Conservation (phyloP, 2,329 filamentous ascomycete genomes). For the Dactylellina leptospora region DNA sequence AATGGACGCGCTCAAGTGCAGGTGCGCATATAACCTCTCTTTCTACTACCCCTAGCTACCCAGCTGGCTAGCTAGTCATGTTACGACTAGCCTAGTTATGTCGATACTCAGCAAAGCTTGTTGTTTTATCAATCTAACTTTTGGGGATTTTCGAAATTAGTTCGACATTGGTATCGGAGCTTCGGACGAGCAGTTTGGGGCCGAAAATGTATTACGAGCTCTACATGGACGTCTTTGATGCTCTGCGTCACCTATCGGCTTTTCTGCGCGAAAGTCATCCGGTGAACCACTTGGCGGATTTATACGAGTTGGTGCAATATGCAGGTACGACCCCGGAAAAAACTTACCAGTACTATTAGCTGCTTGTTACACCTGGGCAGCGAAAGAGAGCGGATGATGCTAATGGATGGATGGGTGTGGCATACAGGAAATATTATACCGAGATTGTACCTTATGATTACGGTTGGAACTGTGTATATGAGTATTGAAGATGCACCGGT, state of each 20-base stretch:
- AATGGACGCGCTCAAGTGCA: slow-evolving; percentile 99
- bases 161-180: slow-evolving; percentile 96
- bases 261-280: slow-evolving; percentile 98
- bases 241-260: slow-evolving; percentile 91
- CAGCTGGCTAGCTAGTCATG: not conserved
- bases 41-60: not conserved
- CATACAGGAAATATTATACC: slow-evolving; percentile 94
- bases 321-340: slow-evolving; percentile 55
- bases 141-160: slow-evolving; percentile 65
- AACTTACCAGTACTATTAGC: too few relatives aligned
- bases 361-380: not conserved
- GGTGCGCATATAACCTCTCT: slow-evolving; percentile 74
- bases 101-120: not conserved
- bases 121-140: not conserved
- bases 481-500: slow-evolving; percentile 96
- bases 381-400: not conserved
- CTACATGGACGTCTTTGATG: slow-evolving; percentile 99
- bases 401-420: slow-evolving; percentile 63
- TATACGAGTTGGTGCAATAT: slow-evolving; percentile 65
- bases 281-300: slow-evolving; percentile 94
- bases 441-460: slow-evolving; percentile 97
- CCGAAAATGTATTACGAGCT: slow-evolving; percentile 99
- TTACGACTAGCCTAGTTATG: too few relatives aligned
- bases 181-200: slow-evolving; percentile 95
- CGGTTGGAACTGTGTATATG: slow-evolving; percentile 99